A percentile compares a stretch with the other conserved stretches of the same genome.
phyloP scores from a whole-genome alignment of 1,284 basidiomycete genomes.

The Cutaneotrichosporon spelunceum region DNA sequence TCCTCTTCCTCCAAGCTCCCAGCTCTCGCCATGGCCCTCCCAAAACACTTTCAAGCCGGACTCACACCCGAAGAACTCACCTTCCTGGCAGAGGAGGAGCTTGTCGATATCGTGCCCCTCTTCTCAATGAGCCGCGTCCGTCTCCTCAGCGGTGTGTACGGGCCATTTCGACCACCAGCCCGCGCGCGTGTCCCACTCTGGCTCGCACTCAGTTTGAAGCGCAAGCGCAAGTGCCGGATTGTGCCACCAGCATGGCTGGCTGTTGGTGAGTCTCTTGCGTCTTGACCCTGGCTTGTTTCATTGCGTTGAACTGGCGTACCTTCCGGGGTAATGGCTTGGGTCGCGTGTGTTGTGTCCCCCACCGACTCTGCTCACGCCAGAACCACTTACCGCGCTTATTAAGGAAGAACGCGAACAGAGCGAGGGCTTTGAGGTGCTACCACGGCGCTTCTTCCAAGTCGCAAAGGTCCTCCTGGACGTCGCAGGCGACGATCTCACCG shows the following conservation, averaged over 20 bases:
- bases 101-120: conserved; percentile 75
- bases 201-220: conserved; percentile 89
- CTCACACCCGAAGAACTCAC: conserved; percentile 67
- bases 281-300: neutral
- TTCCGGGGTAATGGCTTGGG: too few relatives aligned
- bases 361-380: conserved; percentile 51
- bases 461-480: conserved; percentile 84
- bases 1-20: too few relatives aligned
- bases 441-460: conserved; percentile 82
- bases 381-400: conserved; percentile 70
- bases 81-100: conserved; percentile 74
- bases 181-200: conserved; percentile 82
- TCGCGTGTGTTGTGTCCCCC: too few relatives aligned
- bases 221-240: conserved; percentile 90
- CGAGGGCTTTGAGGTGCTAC: conserved; percentile 69
- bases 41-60: conserved; percentile 44
- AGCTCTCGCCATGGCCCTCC: conserved; percentile 53
- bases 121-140: conserved; percentile 83
- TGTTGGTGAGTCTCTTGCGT: conserved; percentile 61
- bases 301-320: too few relatives aligned
- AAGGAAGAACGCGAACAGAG: conserved; percentile 65
- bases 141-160: conserved; percentile 86
- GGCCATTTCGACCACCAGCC: conserved; percentile 83
- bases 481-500: conserved; percentile 81
- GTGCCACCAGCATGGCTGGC: conserved; percentile 84